Conservation (phyloP, 192 early-diverging fungal species). For the Kappamyces sp. region DNA sequence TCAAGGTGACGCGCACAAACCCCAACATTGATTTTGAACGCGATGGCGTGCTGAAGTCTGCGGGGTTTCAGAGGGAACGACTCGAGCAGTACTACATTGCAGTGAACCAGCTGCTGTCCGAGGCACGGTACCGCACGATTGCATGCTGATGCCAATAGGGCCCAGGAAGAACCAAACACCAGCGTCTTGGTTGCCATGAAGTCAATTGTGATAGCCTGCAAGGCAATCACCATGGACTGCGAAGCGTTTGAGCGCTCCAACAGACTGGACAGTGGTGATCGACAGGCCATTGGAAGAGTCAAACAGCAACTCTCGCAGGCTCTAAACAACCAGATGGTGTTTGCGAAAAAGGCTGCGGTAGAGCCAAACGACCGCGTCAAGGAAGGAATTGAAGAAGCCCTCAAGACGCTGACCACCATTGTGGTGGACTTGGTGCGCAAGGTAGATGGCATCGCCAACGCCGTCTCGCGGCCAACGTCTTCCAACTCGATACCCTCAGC, state of each 20-base stretch:
- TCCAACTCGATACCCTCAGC: not conserved
- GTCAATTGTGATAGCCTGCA: constrained; percentile 74
- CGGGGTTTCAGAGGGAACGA: constrained; percentile 62
- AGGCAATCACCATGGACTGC: constrained; percentile 76
- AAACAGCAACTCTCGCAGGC: constrained; percentile 61
- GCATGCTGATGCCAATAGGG: constrained; percentile 13
- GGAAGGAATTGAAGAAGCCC: constrained; percentile 75
- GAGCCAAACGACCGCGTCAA: constrained; percentile 46
- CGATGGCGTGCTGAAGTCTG: constrained; percentile 26
- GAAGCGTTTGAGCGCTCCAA: constrained; percentile 36
- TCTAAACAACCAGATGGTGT: constrained; percentile 62
- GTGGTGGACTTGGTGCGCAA: constrained; percentile 73
- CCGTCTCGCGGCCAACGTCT: constrained; percentile 14
- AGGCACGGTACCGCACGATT: constrained; percentile 50
- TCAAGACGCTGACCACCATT: constrained; percentile 68
- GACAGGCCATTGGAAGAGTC: constrained; percentile 42
- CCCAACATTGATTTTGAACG: constrained; percentile 11
- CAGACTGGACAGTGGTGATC: constrained; percentile 43
- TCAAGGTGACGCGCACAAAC: not conserved
- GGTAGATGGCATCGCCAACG: constrained; percentile 20
- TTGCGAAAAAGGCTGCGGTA: constrained; percentile 33
- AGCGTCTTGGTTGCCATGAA: constrained; percentile 79
- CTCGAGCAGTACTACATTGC: constrained; percentile 73
- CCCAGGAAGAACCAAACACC: constrained; percentile 48
- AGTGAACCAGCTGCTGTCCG: constrained; percentile 73